Base-by-base conservation (phyloP, 805 yeast species). In the Maudiozyma serrabonitensis region DNA sequence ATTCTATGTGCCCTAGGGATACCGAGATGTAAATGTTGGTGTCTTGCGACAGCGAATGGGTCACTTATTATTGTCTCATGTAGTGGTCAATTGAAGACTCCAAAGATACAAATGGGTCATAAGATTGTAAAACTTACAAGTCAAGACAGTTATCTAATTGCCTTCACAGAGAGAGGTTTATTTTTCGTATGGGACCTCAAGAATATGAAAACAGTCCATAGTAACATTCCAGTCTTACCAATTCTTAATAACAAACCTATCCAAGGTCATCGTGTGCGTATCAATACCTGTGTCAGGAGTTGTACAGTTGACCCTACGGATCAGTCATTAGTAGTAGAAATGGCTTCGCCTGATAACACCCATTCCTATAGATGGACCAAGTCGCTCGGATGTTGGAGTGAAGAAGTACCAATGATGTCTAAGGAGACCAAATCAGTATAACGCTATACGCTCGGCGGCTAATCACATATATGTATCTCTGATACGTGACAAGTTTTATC, bases 81-180 rank as follows among this genome's bases (percentile, higher is more conserved):
- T 4, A 50, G 53, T n/a, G 74, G 74, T 0, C 61, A 61, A 42
- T 59, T 67, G 19, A 62, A 62, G 50, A 64, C 64, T 38, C 70
- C 72, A 2, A 60, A 73, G 37, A 70, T 73, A 45, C 75, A 72
- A 40, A 71, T 81, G 3, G 77, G 67, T 42, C 72, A 70, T 47
- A 75, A 75, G 35, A 75, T 77, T 37, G 75, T 79, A 45, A 75
- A 73, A n/a, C 48, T 74, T 25, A 65, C 62, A 37, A 60, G 64
- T 3, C 56, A 57, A 23, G 67, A 71, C 9, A 56, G 59, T 15
- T 80, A 69, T 56, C 76, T 82, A 70, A 75, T 75, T 11, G 60
- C 80, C 21, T 72, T 82, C 0, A 79, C 87, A 0, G 81, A 81
- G 44, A 69, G 74, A 31, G 89, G 89, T 0, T 64, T 78, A 0